Percentiles rank a stretch among this genome's conserved stretches.
phyloP scores from a whole-genome alignment of 768 basidiomycete species.

The Leccinum rimulosum region DNA sequence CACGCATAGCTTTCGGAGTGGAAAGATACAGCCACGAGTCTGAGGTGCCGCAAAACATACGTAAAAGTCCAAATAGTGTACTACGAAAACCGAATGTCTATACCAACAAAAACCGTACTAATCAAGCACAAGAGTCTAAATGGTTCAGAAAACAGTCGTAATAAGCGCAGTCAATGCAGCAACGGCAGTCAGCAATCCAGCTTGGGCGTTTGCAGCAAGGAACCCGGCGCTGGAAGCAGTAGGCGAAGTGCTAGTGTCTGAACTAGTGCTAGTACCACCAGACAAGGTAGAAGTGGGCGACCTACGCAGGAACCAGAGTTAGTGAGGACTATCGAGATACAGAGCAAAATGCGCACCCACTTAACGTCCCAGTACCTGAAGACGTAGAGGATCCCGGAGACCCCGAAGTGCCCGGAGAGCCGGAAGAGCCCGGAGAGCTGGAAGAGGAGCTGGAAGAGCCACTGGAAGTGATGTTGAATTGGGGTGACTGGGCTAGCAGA shows the following conservation, averaged over 20 bases:
- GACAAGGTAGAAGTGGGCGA: conserved; percentile 8
- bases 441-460: background rate
- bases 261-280: conserved; percentile 25
- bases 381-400: conserved; percentile 8
- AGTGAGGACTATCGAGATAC: background rate
- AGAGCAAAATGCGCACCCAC: background rate
- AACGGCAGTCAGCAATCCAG: conserved; percentile 34
- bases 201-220: conserved; percentile 25
- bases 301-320: conserved; percentile 7
- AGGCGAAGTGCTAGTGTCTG: conserved; percentile 25
- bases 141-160: conserved; percentile 18
- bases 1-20: background rate
- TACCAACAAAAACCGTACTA: background rate
- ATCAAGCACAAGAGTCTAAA: background rate
- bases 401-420: conserved; percentile 4
- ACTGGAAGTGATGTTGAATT: conserved; percentile 50
- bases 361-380: conserved; percentile 9
- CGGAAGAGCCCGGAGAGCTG: conserved; percentile 10
- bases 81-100: background rate
- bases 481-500: conserved; percentile 69
- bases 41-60: background rate
- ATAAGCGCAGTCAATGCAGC: conserved; percentile 38
- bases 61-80: background rate
- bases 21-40: background rate
- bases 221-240: conserved; percentile 33